These are phyloP conservation scores for Gossypium stocksii DNA, from an alignment of 345 rosid genomes.

Conservation along the genomic window DNA sequence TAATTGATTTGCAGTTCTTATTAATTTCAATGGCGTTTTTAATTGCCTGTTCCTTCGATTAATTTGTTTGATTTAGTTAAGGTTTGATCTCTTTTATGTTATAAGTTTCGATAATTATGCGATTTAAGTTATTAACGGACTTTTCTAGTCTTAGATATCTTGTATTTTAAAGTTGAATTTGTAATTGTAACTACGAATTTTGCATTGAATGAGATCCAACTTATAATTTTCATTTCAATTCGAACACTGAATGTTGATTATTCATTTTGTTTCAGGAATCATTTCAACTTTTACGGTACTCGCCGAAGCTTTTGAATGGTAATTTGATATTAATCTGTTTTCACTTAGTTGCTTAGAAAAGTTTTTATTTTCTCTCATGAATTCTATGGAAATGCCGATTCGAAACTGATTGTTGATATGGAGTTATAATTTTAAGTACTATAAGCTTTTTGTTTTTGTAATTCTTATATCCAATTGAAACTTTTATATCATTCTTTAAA, in stretches of 20 bases:
- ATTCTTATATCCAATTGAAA: neutral
- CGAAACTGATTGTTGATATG: neutral
- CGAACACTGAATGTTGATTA: neutral
- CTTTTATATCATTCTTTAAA: neutral
- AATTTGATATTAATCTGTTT: neutral
- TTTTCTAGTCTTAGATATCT: neutral
- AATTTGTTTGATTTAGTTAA: neutral
- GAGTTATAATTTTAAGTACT: neutral
- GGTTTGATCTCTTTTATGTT: neutral
- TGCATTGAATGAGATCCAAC: neutral
- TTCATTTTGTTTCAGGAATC: slow-evolving; percentile 3
- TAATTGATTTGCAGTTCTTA: neutral
- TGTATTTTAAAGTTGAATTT: neutral
- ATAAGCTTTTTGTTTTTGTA: neutral
- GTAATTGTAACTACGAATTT: neutral
- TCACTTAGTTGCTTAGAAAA: neutral
- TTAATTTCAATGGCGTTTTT: neutral
- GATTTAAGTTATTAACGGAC: neutral
- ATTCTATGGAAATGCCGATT: neutral
- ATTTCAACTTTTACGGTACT: neutral
- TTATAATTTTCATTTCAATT: neutral
- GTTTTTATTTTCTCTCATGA: neutral
- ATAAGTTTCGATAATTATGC: neutral
- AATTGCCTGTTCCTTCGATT: neutral
- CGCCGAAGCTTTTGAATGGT: slow-evolving; percentile 3